Evolutionary conservation across 495 filamentous ascomycete genomes (phyloP), one percentile per base, ranked within the genome.

Genomic region (Hyaloscypha bicolor): DNA sequence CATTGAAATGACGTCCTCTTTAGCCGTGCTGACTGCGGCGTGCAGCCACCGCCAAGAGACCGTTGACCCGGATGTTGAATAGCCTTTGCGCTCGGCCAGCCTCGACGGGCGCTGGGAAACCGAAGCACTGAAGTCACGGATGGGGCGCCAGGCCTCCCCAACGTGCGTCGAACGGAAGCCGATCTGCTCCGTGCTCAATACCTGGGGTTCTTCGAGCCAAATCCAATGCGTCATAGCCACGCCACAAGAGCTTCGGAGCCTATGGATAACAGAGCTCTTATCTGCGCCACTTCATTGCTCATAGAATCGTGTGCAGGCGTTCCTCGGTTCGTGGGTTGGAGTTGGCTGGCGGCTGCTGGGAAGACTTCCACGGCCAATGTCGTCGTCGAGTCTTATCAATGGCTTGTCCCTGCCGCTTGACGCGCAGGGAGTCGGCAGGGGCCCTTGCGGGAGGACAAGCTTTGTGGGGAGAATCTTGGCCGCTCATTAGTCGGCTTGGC

Each of bases 331-430:
- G 31, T 25, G 29, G 45, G 35, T 30, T 31, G 48, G 35, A 5
- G 48, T 21, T 52, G 48, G 31, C 6, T 60, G 29, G 29, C 56
- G 56, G 9, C 45, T 52, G 33, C 4, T 6, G 29, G 8, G 30
- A 4, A 32, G n/a, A 11, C 30, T 14, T 8, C 22, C 21, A 55
- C 51, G 22, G 31, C 62, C 62, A 64, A 55, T 64, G 12, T 2
- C 32, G 42, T 35, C 16, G n/a, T n/a, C 8, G 30, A 53, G 52
- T 31, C 62, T 64, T 64, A 64, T 64, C 62, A 9, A 51, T 64
- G 62, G 62, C 62, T 52, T 63, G 42, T 4, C n/a, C 29, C 45
- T 52, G 42, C 61, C n/a, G 11, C 11, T 37, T 45, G 19, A 9
- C 6, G 45, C 29, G 9, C 19, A 32, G 25, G 32, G 52, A 16